Percentiles rank a stretch among this genome's conserved stretches.
These are phyloP conservation scores for Zoysia pacifica DNA, from an alignment of 176 grass and related monocot species.

Conservation along the genomic window DNA sequence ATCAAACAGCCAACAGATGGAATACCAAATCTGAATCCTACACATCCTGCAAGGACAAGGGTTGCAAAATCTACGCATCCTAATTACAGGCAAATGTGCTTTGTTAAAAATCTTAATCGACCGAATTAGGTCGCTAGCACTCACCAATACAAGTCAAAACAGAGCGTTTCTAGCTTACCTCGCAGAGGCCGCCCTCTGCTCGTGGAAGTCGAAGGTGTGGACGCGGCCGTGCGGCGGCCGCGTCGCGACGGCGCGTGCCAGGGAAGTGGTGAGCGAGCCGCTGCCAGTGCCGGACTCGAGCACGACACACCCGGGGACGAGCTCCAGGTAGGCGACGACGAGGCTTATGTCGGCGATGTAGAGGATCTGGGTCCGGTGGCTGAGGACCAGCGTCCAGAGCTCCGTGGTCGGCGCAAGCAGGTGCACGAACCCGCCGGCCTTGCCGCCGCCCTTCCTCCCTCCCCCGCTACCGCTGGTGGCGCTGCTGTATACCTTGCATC, in stretches of 20 bases:
- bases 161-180: conserved; percentile 45
- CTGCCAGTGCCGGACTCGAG: conserved; percentile 88
- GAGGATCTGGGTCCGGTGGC: conserved; percentile 92
- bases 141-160: not conserved
- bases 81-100: not conserved
- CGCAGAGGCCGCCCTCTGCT: conserved; percentile 72
- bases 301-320: conserved; percentile 70
- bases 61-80: not conserved
- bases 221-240: conserved; percentile 53
- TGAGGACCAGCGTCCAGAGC: conserved; percentile 91
- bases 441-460: not conserved
- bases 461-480: not conserved
- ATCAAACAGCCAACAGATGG: not conserved
- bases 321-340: conserved; percentile 78
- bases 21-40: not conserved
- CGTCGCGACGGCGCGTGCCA: conserved; percentile 66
- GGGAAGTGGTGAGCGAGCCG: conserved; percentile 75
- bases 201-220: conserved; percentile 90
- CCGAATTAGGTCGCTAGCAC: not conserved
- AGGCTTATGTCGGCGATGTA: conserved; percentile 91
- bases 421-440: conserved; percentile 64
- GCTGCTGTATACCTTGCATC: conserved; percentile 65
- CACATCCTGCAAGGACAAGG: not conserved
- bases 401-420: conserved; percentile 76
- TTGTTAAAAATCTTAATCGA: not conserved